Percentiles rank a stretch among this genome's conserved stretches.
Conservation (phyloP, 345 rosid species). For the Heritiera littoralis region DNA sequence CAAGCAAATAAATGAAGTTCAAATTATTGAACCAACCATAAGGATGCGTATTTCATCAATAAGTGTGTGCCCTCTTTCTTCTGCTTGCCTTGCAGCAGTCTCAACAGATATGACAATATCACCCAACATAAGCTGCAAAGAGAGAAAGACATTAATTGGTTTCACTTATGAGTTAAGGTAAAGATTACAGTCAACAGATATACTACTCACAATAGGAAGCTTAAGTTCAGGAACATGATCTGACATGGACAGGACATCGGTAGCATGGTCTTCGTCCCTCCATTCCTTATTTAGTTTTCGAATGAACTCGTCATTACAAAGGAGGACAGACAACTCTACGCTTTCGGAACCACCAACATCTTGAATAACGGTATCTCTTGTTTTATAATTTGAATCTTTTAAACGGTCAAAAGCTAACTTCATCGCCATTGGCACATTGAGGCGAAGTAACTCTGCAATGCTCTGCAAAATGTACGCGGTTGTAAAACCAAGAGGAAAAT, state of each 20-base stretch:
- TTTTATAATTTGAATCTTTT: constrained; percentile 58
- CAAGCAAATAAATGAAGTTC: constrained; percentile 15
- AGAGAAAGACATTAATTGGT: constrained; percentile 21
- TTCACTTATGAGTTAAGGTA: neutral
- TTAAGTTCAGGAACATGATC: constrained; percentile 72
- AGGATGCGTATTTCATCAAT: constrained; percentile 93
- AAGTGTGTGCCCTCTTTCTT: constrained; percentile 85
- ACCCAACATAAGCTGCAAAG: constrained; percentile 89
- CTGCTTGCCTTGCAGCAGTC: constrained; percentile 91
- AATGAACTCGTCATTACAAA: constrained; percentile 84
- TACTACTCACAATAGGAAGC: constrained; percentile 71
- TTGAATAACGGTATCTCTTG: constrained; percentile 68
- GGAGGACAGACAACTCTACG: constrained; percentile 78
- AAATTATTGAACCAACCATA: constrained; percentile 45
- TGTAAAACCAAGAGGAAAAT: neutral
- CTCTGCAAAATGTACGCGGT: constrained; percentile 41
- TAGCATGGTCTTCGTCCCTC: constrained; percentile 92
- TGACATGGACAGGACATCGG: constrained; percentile 97
- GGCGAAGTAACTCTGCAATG: constrained; percentile 83
- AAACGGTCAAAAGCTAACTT: constrained; percentile 70
- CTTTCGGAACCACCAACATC: constrained; percentile 70
- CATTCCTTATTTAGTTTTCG: constrained; percentile 86
- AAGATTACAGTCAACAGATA: constrained; percentile 1
- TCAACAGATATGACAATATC: constrained; percentile 92
- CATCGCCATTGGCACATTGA: constrained; percentile 85